Base-by-base conservation (phyloP, 176 grass and related monocot species). In the Paspalum notatum region DNA sequence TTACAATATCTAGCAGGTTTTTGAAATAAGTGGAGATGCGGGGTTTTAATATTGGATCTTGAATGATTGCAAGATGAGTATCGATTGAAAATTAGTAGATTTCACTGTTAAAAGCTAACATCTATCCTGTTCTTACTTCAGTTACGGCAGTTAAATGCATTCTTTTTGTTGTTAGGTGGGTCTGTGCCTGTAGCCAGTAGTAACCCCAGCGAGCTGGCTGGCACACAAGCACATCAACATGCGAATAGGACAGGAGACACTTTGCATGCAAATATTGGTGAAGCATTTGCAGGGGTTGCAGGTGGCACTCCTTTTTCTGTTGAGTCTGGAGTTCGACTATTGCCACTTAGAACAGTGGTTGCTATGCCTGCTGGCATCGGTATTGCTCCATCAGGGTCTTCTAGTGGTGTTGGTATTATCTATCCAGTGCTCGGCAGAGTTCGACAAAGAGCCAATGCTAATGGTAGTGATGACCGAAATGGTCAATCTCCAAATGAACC, bases 311-410 rank as follows among this genome's bases (percentile, higher is more conserved):
- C 92, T 72, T 61, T 91, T 85, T 50, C 90, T 82, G 86, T 85
- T 77, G 96, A 91, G 39, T 83, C 88, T 86, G 92, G 90, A 93
- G 77, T 93, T 61, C 89, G 96, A 82, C 44, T 95, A 54, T 66
- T 95, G 73, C 92, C 88, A n/a, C 82, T 87, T 83, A 89, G 91
- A 86, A 91, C 92, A 79, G 81, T 90, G 76, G 89, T 93, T 82
- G 79, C 92, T 26, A 87, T 95, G 90, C 96, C 90, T 82, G 68
- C 84, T 87, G 86, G 89, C 32, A 85, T 86, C 54, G 80, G 63
- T 60, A 86, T 25, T 55, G 66, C 77, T 80, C 77, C 73, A 43
- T 82, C 81, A 32, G 81, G 76, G 50, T 58, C 86, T 47, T 86
- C 89, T 81, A 85, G 85, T 82, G 82, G 80, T 74, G 66, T 85